Evolutionary conservation across 768 basidiomycete genomes (phyloP), one percentile per base, ranked within the genome.

Genomic region (Leccinellum luteum): DNA sequence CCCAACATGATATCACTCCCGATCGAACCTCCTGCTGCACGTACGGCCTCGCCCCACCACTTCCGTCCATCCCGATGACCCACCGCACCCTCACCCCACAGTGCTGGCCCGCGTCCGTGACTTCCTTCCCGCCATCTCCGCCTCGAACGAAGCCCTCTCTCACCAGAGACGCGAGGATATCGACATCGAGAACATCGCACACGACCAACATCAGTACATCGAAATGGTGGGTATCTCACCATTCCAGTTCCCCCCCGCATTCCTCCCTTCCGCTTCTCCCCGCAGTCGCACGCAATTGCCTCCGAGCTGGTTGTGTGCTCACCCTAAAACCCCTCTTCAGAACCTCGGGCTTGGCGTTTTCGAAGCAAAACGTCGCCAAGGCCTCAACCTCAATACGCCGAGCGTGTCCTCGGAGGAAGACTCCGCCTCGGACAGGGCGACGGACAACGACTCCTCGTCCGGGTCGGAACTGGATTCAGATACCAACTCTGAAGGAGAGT

Each of bases 341-440:
- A 83, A 86, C 66, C 79, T 87, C 30, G 86, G 86, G 17, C 74
- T 87, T 0, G 86, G 86, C 19, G 74, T 87, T 10, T 85, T 85
- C 61, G 82, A 84, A 65, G 74, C 62, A 1, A 69, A 57, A 64
- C 60, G 4, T 34, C 58, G 43, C 69, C 71, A 51, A 63, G 68
- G 23, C 30, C 23, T 49, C 62, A 70, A 35, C 35, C 15, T 52
- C 63, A 70, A 35, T 27, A 19, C 58, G 12, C n/a, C 52, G 13
- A 60, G 55, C 21, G 70, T 57, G 14, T 62, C 57, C 17, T 62
- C 61, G 28, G 61, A 61, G 2, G 31, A 23, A 3, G 58, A 60
- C 10, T 52, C 60, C 0, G 19, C 32, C 10, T 54, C 53, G 43
- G 54, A 58, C 7, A 14, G 41, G 41, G 41, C 41, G 12, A 43